A percentile compares a stretch with the other conserved stretches of the same genome.
Conservation (phyloP, 306 rosid species). For the Parietaria judaica region DNA sequence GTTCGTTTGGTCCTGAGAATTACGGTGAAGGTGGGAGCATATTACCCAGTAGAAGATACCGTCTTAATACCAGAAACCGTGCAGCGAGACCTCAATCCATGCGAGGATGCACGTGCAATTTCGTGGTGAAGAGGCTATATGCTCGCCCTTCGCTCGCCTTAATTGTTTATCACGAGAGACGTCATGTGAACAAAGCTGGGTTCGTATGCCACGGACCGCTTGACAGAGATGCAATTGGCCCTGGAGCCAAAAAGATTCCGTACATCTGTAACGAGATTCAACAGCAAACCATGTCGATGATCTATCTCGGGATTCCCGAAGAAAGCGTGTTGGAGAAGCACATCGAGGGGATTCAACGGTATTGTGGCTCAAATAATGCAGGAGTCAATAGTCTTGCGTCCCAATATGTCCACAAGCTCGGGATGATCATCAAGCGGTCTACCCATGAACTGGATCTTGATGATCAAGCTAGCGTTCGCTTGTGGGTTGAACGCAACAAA, state of each 20-base stretch:
- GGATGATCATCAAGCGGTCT: constrained; percentile 88
- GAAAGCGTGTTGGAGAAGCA: constrained; percentile 90
- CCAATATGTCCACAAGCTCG: constrained; percentile 88
- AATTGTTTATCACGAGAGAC: constrained; percentile 66
- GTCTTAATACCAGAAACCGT: constrained; percentile 90
- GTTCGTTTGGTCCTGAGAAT: constrained; percentile 95
- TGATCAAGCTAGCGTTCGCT: constrained; percentile 89
- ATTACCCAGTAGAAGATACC: constrained; percentile 85
- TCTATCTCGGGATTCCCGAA: constrained; percentile 92
- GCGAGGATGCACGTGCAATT: constrained; percentile 93
- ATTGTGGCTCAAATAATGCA: constrained; percentile 66
- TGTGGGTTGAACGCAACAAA: constrained; percentile 87
- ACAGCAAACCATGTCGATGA: constrained; percentile 96
- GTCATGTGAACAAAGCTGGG: constrained; percentile 82
- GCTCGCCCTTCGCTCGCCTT: constrained; percentile 84
- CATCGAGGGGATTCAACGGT: constrained; percentile 79
- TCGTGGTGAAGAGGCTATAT: constrained; percentile 81
- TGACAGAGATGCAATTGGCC: constrained; percentile 95
- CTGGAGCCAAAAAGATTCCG: constrained; percentile 75
- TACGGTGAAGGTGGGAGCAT: constrained; percentile 88
- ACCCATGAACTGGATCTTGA: constrained; percentile 89
- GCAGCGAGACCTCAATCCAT: constrained; percentile 99
- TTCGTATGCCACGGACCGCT: constrained; percentile 93
- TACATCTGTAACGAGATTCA: constrained; percentile 89
- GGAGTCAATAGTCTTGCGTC: constrained; percentile 77